Conservation (phyloP, 345 rosid species). For the Eucalyptus tenuipes region DNA sequence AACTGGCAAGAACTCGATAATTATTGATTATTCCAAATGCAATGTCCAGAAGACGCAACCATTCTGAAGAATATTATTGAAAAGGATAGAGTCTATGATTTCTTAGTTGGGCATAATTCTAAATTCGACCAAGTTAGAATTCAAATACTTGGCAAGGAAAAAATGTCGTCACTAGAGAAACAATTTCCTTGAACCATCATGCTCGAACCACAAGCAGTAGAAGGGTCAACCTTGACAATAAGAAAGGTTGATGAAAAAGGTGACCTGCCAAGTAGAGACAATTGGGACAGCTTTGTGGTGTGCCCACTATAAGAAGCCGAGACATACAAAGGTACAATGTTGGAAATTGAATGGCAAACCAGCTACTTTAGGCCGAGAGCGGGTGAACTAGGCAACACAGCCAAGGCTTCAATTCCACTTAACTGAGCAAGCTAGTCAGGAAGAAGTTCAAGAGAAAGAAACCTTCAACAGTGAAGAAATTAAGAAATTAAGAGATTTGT, state of each 20-base stretch:
- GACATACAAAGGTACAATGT: too few relatives aligned
- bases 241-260: not conserved
- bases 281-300: too few relatives aligned
- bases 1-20: not conserved
- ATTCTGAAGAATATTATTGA: not conserved
- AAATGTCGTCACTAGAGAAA: not conserved
- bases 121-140: not conserved
- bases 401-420: too few relatives aligned
- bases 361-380: too few relatives aligned
- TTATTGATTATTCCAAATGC: not conserved
- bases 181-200: not conserved
- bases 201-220: not conserved
- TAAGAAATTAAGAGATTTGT: too few relatives aligned
- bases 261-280: too few relatives aligned
- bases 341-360: too few relatives aligned
- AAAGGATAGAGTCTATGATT: not conserved
- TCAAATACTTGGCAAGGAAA: not conserved
- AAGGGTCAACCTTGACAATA: not conserved
- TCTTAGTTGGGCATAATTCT: not conserved
- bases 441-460: too few relatives aligned
- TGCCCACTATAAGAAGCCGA: accelerated
- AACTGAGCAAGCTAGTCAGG: too few relatives aligned
- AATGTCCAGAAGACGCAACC: not conserved
- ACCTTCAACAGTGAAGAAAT: too few relatives aligned
- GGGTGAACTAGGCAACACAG: accelerated